Percentiles rank a stretch among this genome's conserved stretches.
Evolutionary conservation across 1,139 yeast genomes (phyloP).

Genomic region (Insectozyma bohioensis): DNA sequence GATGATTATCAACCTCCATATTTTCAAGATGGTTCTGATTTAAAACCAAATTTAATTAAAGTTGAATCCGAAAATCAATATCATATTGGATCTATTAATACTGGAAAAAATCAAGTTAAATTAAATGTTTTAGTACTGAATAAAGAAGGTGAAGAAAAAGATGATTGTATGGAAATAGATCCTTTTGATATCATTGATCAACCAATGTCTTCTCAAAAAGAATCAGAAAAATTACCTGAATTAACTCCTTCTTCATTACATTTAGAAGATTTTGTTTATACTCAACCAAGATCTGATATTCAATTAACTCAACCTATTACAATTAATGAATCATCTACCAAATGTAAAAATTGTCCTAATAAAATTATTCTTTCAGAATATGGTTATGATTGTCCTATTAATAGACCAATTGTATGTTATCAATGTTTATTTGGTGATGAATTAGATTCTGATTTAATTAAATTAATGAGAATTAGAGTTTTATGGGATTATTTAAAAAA

Average conservation of each 20-base stretch:
- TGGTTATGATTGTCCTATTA: constrained; percentile 14
- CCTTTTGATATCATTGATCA: constrained; percentile 14
- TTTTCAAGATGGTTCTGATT: constrained; percentile 36
- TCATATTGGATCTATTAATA: constrained; percentile 13
- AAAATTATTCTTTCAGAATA: constrained; percentile 17
- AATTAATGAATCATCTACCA: constrained; percentile 1
- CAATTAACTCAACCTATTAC: constrained; percentile 7
- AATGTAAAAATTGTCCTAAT: constrained; percentile 15
- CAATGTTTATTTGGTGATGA: constrained; percentile 15
- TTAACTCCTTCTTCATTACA: constrained; percentile 11
- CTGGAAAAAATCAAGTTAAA: constrained; percentile 10
- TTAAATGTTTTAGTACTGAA: constrained; percentile 10
- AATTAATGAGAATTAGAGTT: constrained; percentile 19
- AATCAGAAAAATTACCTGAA: too few species aligned
- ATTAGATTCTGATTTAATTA: constrained; percentile 11
- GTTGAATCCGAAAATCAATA: constrained; percentile 7
- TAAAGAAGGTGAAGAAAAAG: constrained; percentile 1
- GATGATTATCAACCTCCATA: constrained; percentile 45
- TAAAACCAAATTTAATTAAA: constrained; percentile 17
- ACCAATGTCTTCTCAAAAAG: not conserved
- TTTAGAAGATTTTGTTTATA: constrained; percentile 12
- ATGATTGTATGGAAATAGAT: constrained; percentile 11
- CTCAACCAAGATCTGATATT: constrained; percentile 3
- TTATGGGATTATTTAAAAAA: constrained; percentile 17
- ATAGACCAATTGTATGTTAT: constrained; percentile 14